Evolutionary conservation across 495 filamentous ascomycete species (phyloP).

Genomic region (Aspergillus steynii): DNA sequence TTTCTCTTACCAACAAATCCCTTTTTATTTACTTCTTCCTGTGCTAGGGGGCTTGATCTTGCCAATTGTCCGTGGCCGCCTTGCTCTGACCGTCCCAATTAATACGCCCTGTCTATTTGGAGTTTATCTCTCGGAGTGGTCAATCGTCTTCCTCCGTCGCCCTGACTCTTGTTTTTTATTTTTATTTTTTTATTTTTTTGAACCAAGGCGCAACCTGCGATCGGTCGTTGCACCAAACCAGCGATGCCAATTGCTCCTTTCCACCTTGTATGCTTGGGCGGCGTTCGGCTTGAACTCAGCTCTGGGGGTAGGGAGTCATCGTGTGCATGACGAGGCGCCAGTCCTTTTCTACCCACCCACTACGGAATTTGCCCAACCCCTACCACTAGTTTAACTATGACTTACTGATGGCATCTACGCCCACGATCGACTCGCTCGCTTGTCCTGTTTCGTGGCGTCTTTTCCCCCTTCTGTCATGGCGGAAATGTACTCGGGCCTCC

Average conservation of each 20-base stretch:
- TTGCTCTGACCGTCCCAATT: background rate
- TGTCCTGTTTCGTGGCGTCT: conserved; percentile 12
- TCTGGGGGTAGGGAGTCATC: background rate
- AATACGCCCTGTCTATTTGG: background rate
- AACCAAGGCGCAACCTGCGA: background rate
- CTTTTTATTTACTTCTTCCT: background rate
- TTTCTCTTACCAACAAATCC: background rate
- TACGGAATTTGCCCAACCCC: background rate
- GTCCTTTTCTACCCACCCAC: background rate
- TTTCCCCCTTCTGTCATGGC: conserved; percentile 32
- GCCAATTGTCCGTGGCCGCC: background rate
- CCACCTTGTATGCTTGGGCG: background rate
- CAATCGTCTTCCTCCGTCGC: background rate
- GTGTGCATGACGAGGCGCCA: background rate
- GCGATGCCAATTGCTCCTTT: conserved; percentile 8
- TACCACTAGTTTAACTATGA: background rate
- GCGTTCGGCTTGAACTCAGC: background rate
- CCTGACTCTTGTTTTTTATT: background rate
- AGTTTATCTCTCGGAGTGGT: background rate
- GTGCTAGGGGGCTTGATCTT: background rate
- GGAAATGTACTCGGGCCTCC: conserved; percentile 47
- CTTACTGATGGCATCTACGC: conserved; percentile 13
- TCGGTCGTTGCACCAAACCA: conserved; percentile 2
- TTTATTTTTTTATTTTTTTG: background rate
- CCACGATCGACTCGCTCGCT: conserved; percentile 20